Evolutionary conservation across 495 filamentous ascomycete genomes (phyloP), one percentile per base, ranked within the genome.

Genomic region (Penicillium turbatum): DNA sequence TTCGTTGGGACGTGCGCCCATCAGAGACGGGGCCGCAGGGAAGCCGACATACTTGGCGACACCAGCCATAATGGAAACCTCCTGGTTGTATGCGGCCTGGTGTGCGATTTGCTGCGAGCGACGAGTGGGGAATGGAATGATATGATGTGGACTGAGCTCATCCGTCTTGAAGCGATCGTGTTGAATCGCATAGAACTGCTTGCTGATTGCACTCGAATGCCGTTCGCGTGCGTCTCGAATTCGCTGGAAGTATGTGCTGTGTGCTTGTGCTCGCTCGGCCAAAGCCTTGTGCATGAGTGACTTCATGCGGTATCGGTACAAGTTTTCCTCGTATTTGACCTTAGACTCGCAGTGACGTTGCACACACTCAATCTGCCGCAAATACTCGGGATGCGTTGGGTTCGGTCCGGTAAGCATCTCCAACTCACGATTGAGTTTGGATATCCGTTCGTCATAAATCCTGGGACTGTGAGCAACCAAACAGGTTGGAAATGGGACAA

Each of bases 1-100:
- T 54, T 95, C 90, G 15, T 82, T 75, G 9, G 81, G 75, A 12
- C 88, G 82, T 16, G 85, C 87, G 21, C 85, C 80, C 24, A 78
- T 71, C 56, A 98, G 82, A 10, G 85, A 78, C 16, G 93, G 93
- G n/a, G 92, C 92, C 30, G 92, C 92, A 26, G 93, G 93, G 70
- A 97, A 97, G 19, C 93, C 93, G 46, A 95, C 82, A 69, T 96
- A 89, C 67, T 96, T 96, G 6, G 91, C 90, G 51, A 97, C 80
- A 16, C 93, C 92, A 7, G 90, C 85, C 51, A 98, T 79, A 12
- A 96, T 79, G 6, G 89, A 92, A 5, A 98, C 90, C 66, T 98
- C 93, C 59, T 85, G 86, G 67, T 96, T 97, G 68, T 96, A 96
- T 39, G 88, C 86, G 36, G 87, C 79, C 60, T 93, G 93, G 48